Evolutionary conservation across 768 basidiomycete genomes (phyloP).

Genomic region (Leccinum broughii): DNA sequence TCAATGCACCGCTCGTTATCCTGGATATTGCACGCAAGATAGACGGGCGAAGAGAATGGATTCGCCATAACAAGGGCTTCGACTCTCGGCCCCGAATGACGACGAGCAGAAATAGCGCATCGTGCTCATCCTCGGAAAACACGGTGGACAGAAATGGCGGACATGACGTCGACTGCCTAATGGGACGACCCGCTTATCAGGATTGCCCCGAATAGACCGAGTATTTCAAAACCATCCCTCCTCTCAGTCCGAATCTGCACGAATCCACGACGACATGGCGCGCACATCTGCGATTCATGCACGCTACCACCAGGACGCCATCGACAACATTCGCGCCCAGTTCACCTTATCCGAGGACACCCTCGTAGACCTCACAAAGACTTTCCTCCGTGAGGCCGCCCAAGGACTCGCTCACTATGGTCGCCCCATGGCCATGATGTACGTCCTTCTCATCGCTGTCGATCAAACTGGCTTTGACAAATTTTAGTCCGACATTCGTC

Average conservation of each 20-base stretch:
- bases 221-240: background rate
- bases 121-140: background rate
- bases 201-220: background rate
- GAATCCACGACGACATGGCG: slow-evolving; percentile 29
- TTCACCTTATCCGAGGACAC: slow-evolving; percentile 65
- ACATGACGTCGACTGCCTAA: slow-evolving; percentile 15
- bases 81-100: background rate
- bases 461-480: background rate
- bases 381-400: slow-evolving; percentile 80
- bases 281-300: slow-evolving; percentile 43
- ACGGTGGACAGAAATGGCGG: background rate
- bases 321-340: slow-evolving; percentile 68
- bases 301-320: slow-evolving; percentile 45
- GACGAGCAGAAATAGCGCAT: background rate
- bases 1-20: background rate
- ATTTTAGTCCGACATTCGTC: slow-evolving; percentile 83
- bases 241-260: background rate
- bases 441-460: slow-evolving; percentile 18
- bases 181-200: background rate
- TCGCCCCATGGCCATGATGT: slow-evolving; percentile 93
- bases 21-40: background rate
- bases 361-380: slow-evolving; percentile 68
- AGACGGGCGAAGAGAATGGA: background rate
- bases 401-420: slow-evolving; percentile 73
- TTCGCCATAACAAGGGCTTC: background rate